phyloP scores from a whole-genome alignment of 495 filamentous ascomycete genomes.

The Hypoxylon intermedium region DNA sequence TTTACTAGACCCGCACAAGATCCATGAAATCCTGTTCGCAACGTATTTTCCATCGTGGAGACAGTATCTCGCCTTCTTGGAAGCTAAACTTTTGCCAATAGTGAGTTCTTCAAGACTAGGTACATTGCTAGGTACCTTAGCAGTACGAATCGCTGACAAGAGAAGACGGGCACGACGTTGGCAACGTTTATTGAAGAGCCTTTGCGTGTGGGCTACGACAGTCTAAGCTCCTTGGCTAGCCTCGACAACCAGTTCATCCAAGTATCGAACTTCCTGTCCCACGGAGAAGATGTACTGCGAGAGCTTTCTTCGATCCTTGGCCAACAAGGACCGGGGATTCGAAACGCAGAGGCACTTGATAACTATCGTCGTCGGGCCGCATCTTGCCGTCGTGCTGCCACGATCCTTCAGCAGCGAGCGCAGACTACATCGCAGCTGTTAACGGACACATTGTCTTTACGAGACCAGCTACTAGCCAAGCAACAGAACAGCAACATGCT shows the following conservation, averaged over 20 bases:
- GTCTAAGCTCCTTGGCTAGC: conserved; percentile 38
- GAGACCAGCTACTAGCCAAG: conserved; percentile 47
- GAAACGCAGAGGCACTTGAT: conserved; percentile 6
- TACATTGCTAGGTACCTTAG: not conserved
- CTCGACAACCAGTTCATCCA: conserved; percentile 44
- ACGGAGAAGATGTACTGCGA: conserved; percentile 35
- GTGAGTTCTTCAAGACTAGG: conserved; percentile 22
- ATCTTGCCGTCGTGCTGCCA: conserved; percentile 41
- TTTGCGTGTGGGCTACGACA: conserved; percentile 43
- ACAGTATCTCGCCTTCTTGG: conserved; percentile 46
- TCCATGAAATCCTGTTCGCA: conserved; percentile 49
- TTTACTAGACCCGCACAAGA: conserved; percentile 32
- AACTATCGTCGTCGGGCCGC: conserved; percentile 29
- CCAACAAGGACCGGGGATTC: conserved; percentile 2
- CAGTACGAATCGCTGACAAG: conserved; percentile 13
- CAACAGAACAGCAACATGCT: conserved; percentile 51
- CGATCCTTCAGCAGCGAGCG: conserved; percentile 43
- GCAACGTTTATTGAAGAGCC: conserved; percentile 45
- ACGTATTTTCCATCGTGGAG: conserved; percentile 52
- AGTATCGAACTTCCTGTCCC: conserved; percentile 34
- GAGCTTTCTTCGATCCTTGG: conserved; percentile 29
- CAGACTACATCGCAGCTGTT: conserved; percentile 46
- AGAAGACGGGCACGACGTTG: conserved; percentile 38
- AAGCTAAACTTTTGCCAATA: conserved; percentile 45
- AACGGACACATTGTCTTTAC: conserved; percentile 48